Evolutionary conservation across 495 filamentous ascomycete genomes (phyloP).

Genomic region (Letharia columbiana): DNA sequence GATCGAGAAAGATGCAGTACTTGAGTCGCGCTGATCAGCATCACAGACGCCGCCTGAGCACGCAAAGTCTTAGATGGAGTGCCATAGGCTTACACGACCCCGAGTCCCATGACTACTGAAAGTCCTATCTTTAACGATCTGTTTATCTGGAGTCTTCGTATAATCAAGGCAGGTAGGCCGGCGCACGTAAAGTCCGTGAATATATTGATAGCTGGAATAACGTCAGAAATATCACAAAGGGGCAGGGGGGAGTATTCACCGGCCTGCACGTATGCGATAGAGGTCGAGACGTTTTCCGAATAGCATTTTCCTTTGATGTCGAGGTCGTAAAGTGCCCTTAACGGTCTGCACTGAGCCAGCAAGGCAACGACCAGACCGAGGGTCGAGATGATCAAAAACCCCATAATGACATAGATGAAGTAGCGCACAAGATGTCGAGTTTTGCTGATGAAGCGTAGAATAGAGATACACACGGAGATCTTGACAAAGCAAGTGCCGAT

Average conservation of each 20-base stretch:
- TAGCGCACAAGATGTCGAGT: neutral
- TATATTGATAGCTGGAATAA: neutral
- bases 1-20: neutral
- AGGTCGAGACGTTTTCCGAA: neutral
- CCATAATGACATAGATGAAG: neutral
- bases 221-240: neutral
- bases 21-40: neutral
- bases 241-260: neutral
- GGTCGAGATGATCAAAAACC: neutral
- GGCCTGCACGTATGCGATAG: constrained; percentile 1
- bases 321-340: neutral
- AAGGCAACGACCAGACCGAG: neutral
- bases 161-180: neutral
- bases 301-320: neutral
- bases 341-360: neutral
- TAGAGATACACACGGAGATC: constrained; percentile 1
- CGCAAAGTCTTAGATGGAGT: neutral
- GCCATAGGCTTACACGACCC: neutral
- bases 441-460: neutral
- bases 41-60: neutral
- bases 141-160: neutral
- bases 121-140: neutral
- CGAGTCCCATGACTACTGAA: constrained; percentile 1
- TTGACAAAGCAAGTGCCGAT: neutral
- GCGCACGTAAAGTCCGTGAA: neutral